Conservation (phyloP, 73 alveolate species). For the Stentor coeruleus region DNA sequence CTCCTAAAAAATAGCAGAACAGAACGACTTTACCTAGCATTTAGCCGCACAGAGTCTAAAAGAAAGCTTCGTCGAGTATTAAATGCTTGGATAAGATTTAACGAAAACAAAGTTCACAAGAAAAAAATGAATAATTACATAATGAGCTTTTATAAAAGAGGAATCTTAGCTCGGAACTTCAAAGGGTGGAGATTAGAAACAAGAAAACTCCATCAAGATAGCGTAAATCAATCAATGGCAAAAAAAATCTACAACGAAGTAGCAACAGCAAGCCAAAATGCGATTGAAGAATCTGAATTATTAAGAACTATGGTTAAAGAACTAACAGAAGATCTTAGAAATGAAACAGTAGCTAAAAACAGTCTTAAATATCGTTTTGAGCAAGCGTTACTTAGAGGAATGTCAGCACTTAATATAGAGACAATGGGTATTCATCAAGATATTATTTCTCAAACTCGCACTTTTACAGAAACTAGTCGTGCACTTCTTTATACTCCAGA, state of each 20-base stretch:
- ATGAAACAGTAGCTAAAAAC: conserved; percentile 5
- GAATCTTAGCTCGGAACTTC: not conserved
- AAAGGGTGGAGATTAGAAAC: not conserved
- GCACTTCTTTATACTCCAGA: conserved; percentile 1
- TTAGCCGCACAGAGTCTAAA: not conserved
- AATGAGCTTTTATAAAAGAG: not conserved
- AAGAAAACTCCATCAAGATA: not conserved
- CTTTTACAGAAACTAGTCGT: conserved; percentile 18
- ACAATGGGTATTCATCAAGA: not conserved
- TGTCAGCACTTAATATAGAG: conserved; percentile 11
- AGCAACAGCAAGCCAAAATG: not conserved
- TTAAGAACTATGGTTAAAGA: conserved; percentile 1
- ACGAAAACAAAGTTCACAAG: not conserved
- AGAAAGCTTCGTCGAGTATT: too few species aligned
- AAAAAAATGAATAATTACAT: conserved; percentile 1
- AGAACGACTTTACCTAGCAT: not conserved
- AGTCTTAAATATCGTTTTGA: not conserved
- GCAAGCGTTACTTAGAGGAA: conserved; percentile 15
- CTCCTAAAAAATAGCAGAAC: not conserved
- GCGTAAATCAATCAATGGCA: not conserved
- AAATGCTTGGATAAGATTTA: not conserved
- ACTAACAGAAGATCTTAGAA: conserved; percentile 2
- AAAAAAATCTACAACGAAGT: not conserved
- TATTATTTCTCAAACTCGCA: not conserved
- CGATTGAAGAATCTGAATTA: not conserved